Conservation (phyloP, 2,329 filamentous ascomycete genomes). For the Cladosporium sphaerospermum region DNA sequence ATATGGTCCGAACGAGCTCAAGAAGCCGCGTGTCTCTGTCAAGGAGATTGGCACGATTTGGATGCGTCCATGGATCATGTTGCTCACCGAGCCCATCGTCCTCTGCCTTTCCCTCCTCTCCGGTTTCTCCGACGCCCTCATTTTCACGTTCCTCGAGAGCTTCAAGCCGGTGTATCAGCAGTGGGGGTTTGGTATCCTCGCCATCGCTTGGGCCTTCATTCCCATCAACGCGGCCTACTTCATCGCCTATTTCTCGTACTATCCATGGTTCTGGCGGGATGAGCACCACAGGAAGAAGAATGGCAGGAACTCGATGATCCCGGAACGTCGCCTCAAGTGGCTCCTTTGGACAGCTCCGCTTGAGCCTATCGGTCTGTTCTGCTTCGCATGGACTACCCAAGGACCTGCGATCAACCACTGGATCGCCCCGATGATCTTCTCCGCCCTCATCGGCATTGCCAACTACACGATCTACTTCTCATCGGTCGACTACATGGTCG, state of each 20-base stretch:
- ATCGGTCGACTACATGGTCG: slow-evolving; percentile 68
- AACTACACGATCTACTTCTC: slow-evolving; percentile 69
- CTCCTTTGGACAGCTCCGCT: slow-evolving; percentile 52
- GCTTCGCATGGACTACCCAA: slow-evolving; percentile 62
- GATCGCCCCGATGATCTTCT: slow-evolving; percentile 60
- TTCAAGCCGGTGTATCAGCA: slow-evolving; percentile 60
- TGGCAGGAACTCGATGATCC: slow-evolving; percentile 47
- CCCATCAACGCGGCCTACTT: slow-evolving; percentile 45
- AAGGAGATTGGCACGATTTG: slow-evolving; percentile 45
- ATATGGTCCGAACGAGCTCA: slow-evolving; percentile 66
- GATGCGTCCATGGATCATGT: slow-evolving; percentile 64
- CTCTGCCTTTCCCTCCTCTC: slow-evolving; percentile 61
- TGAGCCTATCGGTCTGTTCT: slow-evolving; percentile 47
- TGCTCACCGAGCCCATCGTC: slow-evolving; percentile 66
- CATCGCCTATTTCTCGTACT: slow-evolving; percentile 54
- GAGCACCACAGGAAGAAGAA: slow-evolving; percentile 38
- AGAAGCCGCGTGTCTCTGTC: slow-evolving; percentile 29
- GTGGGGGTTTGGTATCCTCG: slow-evolving; percentile 54
- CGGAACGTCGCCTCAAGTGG: slow-evolving; percentile 59
- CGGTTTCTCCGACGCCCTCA: slow-evolving; percentile 65
- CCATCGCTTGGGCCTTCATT: slow-evolving; percentile 55
- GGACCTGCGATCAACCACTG: slow-evolving; percentile 48
- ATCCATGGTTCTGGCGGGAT: slow-evolving; percentile 53
- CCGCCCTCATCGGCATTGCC: slow-evolving; percentile 60
- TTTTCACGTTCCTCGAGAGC: slow-evolving; percentile 69